Conservation (phyloP, 2,329 filamentous ascomycete genomes). For the Paracoccidioides lutzii region DNA sequence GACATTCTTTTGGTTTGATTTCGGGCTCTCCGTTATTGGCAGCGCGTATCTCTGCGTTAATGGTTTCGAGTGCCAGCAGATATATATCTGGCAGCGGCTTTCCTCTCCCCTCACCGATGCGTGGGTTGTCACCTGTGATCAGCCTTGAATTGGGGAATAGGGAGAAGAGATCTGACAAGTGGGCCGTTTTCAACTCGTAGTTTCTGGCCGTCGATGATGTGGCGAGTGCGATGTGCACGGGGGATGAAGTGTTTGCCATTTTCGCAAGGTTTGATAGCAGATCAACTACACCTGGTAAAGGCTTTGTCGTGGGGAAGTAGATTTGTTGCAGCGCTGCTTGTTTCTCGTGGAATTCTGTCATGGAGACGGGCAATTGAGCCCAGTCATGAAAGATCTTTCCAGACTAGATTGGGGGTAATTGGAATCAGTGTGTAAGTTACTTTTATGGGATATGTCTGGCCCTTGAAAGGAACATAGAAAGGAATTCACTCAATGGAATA, state of each 20-base stretch:
- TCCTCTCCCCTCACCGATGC: conserved; percentile 66
- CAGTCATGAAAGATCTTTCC: conserved; percentile 58
- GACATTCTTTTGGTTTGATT: conserved; percentile 71
- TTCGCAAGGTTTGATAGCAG: conserved; percentile 42
- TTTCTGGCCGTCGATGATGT: conserved; percentile 63
- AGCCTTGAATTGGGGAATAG: conserved; percentile 55
- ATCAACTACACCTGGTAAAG: conserved; percentile 63
- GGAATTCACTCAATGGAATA: conserved; percentile 14
- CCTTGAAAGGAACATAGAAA: not conserved
- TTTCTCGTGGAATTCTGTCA: conserved; percentile 52
- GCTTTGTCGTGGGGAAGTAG: conserved; percentile 60
- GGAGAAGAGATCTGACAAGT: conserved; percentile 40
- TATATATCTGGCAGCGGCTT: conserved; percentile 96
- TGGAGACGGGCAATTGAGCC: conserved; percentile 69
- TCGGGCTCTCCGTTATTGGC: conserved; percentile 44
- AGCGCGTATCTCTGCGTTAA: conserved; percentile 58
- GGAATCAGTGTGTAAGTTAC: not conserved
- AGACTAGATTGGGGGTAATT: conserved; percentile 28
- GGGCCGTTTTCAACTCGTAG: conserved; percentile 61
- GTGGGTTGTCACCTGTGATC: conserved; percentile 72
- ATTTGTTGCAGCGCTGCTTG: conserved; percentile 52
- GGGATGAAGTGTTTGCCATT: conserved; percentile 26
- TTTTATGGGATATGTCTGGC: not conserved
- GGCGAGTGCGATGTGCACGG: conserved; percentile 70
- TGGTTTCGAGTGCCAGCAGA: conserved; percentile 65